Evolutionary conservation across 768 basidiomycete species (phyloP), one percentile per base, ranked within the genome.

Genomic region (Clitopilus hobsonii): DNA sequence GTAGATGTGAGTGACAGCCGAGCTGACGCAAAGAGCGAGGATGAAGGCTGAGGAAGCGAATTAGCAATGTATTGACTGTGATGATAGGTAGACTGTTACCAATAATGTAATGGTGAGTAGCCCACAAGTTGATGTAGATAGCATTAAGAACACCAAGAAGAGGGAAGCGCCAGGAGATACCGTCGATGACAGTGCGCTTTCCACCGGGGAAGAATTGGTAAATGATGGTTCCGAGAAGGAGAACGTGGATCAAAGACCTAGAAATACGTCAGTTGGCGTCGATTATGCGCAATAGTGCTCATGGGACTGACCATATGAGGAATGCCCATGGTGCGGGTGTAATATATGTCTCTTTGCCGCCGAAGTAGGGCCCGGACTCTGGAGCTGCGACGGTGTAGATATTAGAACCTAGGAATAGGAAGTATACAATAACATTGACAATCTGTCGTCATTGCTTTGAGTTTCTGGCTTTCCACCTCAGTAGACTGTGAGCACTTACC

Each of bases 261-360:
- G 59, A 58, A 11, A 57, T 60, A 25, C 53, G 59, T 52, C 58
- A 59, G 53, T 45, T 25, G 24, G 20, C 53, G 27, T n/a, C 20
- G 6, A 45, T 45, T 20, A 10, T 18, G 41, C 22, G 26, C 45
- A 20, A 45, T 49, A 23, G 22, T 28, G 16, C 28, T 14, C 20
- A 20, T 24, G 27, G 13, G 28, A 66, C 76, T 38, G 54, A 89
- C 92, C 94, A 96, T 66, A 94, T 88, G 74, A 88, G 81, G 76
- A 94, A 96, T 1, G 91, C 88, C 84, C 90, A 97, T 24, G 87
- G 84, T 23, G 92, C 91, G n/a, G 96, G 96, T 1, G 94, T 97
- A 55, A 98, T 75, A 70, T 94, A 98, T 0, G 95, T 97, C 61
- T 89, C 86, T 68, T 92, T 92, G 45, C 83, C 85, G 59, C 75